Conservation (phyloP, 257 asterid genomes). For the Jacaranda copaia region DNA sequence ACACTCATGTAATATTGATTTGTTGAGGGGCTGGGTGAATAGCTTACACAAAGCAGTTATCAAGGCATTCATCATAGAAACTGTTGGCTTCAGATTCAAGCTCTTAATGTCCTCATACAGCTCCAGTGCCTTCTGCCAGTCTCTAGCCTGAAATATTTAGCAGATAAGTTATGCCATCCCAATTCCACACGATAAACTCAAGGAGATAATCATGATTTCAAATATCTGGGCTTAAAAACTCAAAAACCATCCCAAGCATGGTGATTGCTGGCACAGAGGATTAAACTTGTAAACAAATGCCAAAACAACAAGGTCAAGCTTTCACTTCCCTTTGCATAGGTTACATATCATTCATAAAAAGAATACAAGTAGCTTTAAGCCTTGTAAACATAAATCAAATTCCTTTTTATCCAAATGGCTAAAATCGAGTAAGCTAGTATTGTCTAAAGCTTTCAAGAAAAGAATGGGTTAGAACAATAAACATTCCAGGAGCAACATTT, state of each 20-base stretch:
- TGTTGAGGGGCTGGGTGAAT: constrained; percentile 27
- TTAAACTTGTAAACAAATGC: constrained; percentile 20
- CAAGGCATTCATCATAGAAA: constrained; percentile 94
- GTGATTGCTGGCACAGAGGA: constrained; percentile 12
- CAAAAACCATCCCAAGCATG: constrained; percentile 27
- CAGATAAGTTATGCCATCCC: constrained; percentile 33
- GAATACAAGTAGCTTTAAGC: constrained; percentile 2
- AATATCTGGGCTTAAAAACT: constrained; percentile 11
- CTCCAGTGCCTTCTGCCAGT: constrained; percentile 89
- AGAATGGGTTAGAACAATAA: background rate
- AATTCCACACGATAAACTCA: constrained; percentile 17
- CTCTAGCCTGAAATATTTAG: constrained; percentile 64
- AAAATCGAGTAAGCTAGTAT: constrained; percentile 17
- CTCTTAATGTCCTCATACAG: constrained; percentile 70
- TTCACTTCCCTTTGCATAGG: constrained; percentile 8
- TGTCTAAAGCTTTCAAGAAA: constrained; percentile 21
- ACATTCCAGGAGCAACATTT: background rate
- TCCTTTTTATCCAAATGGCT: constrained; percentile 17
- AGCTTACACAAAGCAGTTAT: constrained; percentile 92
- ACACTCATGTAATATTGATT: constrained; percentile 22
- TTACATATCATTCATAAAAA: constrained; percentile 13
- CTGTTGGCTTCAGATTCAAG: constrained; percentile 78
- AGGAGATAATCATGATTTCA: constrained; percentile 13
- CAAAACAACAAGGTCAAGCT: constrained; percentile 12
- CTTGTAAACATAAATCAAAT: background rate